These are phyloP conservation scores for Colletotrichum eleusines DNA, from an alignment of 2,329 filamentous ascomycete species.

Conservation along the genomic window DNA sequence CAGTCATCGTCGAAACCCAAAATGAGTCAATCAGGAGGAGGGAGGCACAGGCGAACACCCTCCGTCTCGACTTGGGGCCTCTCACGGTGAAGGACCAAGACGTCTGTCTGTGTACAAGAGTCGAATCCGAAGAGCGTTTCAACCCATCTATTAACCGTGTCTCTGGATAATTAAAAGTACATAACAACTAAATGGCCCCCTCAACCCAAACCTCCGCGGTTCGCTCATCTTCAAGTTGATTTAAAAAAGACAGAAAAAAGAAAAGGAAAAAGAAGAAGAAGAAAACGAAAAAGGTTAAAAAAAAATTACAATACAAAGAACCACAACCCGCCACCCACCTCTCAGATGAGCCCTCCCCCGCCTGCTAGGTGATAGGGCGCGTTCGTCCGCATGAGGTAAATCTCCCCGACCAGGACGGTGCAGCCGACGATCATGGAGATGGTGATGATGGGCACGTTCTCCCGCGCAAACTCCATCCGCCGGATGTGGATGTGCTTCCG, in stretches of 20 bases:
- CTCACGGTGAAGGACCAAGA: neutral
- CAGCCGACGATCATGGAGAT: constrained; percentile 75
- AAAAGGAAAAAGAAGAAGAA: neutral
- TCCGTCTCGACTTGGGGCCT: neutral
- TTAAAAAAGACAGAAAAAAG: neutral
- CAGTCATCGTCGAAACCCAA: neutral
- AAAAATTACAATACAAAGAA: too few relatives aligned
- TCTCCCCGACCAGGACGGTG: constrained; percentile 70
- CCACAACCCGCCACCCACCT: too few relatives aligned
- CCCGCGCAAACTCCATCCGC: constrained; percentile 73
- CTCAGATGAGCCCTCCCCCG: neutral
- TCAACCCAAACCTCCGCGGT: too few relatives aligned
- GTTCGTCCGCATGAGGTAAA: constrained; percentile 67
- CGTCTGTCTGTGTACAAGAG: neutral
- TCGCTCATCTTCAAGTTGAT: neutral
- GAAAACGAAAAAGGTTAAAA: too few relatives aligned
- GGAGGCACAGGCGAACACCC: neutral
- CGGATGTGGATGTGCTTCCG: constrained; percentile 76
- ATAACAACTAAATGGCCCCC: neutral
- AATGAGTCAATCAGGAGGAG: too few relatives aligned
- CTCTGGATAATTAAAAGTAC: neutral
- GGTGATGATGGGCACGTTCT: constrained; percentile 78
- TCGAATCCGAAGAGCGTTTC: neutral
- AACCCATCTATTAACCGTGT: neutral
- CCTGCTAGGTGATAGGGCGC: constrained; percentile 49